Evolutionary conservation across 345 rosid species (phyloP), one percentile per base, ranked within the genome.

Genomic region (Cardamine resedifolia): DNA sequence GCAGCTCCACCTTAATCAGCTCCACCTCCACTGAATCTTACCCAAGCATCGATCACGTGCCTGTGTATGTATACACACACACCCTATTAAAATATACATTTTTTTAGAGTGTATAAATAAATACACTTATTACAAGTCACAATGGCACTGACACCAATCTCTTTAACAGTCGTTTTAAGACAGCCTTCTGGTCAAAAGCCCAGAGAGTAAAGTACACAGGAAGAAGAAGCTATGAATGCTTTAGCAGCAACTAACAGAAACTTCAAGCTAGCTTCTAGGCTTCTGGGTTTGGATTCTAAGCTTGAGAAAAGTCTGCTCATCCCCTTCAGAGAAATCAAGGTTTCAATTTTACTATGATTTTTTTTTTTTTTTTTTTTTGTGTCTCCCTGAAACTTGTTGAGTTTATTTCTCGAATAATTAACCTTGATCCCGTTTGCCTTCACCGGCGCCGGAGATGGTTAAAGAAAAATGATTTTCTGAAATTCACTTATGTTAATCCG

Each of bases 311-410:
- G 97, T 79, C 80, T 95, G 63, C 94, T 95, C 63, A 95, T 95
- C 75, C 99, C 99, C 3, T 95, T 91, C 79, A 85, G 99, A 76
- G 98, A 95, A 75, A 91, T 95, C 75, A 95, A 95, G 97, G 98
- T 94, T 58, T 71, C 2, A 1, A 73, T 7, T 30, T 33, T 15
- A 39, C 24, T 60, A n/a, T 61, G 41, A 26, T 57, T 36, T 45
- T 76, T n/a, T 75, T 28, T 39, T 3, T 5, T 7, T 18, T 20
- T 10, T 20, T 18, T 24, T 4, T 10, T 18, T 23, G 23, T 52
- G 11, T 45, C 51, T n/a, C n/a, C n/a, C n/a, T 61, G 14, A 33
- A 14, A 5, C 23, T 51, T 36, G 51, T 38, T 3, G 47, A 38
- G 44, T 12, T 38, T 4, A 38, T 38, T 4, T 5, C n/a, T 49